Base-by-base conservation (phyloP, 2,329 filamentous ascomycete species). In the Penicillium aurantiogriseum region DNA sequence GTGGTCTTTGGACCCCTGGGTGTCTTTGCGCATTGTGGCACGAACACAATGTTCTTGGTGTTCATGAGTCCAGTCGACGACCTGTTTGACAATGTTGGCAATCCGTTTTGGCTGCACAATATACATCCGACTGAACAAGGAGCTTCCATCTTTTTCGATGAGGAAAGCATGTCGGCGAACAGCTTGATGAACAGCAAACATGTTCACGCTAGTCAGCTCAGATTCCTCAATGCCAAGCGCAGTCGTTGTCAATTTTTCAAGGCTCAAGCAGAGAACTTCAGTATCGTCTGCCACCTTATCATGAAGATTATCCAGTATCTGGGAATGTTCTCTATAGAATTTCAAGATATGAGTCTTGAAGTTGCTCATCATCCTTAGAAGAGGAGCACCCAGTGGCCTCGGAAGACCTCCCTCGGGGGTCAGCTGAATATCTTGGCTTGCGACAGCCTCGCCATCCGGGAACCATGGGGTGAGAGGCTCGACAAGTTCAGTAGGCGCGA, bases 41-140 rank as follows among this genome's bases (percentile, higher is more conserved):
- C 58, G 62, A 29, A 74, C 59, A 10, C 74, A 66, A 36, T 69
- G 64, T 15, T 75, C 71, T 50, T 80, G 71, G 52, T 80, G 74
- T 52, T 86, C 77, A 48, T 83, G 79, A 23, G 85, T 75, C 85
- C 85, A 88, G 17, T 72, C 67, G 15, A 77, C 75, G 5, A 86
- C 84, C 21, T 75, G 74, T 39, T 81, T 74, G 9, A 85, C 73
- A 15, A 76, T 69, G 19, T 73, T 66, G 2, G 82, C 77, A 39
- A 84, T 77, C 25, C 76, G 70, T 57, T 80, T 82, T 5, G 84
- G 80, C 23, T 82, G 76, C 21, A 88, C 63, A 71, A 70, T 79
- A 77, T 68, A 83, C 66, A 58, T 71, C 48, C 72, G 68, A 10
- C 69, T 64, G 33, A 76, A 74, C 3, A 73, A 58, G 19, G 71